Evolutionary conservation across 495 filamentous ascomycete genomes (phyloP), one percentile per base, ranked within the genome.

Genomic region (Penicillium malachiteum): DNA sequence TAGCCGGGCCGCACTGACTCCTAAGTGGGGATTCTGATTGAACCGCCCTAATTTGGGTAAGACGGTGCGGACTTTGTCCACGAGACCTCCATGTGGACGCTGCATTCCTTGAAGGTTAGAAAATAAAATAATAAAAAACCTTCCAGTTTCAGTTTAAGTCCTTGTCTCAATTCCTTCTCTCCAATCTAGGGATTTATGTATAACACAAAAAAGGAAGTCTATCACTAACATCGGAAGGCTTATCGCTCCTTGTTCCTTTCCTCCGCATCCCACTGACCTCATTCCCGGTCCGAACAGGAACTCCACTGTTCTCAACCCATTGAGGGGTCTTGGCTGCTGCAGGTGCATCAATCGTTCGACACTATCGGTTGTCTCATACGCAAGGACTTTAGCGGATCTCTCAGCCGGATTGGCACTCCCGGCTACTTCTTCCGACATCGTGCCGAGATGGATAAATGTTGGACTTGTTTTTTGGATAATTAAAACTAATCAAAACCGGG

Each of bases 21-120:
- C 30, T 33, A 13, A 45, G 56, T 58, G 56, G 56, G 18, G 53
- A 55, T 48, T 13, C 34, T 10, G 38, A 37, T 26, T 26, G 35
- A 41, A 49, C 14, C 21, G 46, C 14, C 37, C 37, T 41, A 47
- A 49, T 31, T 50, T 35, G 40, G 46, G 31, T 30, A 14, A 4
- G 39, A 41, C 1, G 11, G 3, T n/a, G 34, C 34, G 34, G 34
- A 9, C 47, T 48, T 57, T 44, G 56, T 55, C 64, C 61, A 66
- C 61, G 64, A 66, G 64, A 64, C 64, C 51, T 63, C 63, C 63
- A 66, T 66, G 60, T 66, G 64, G 55, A 54, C 38, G 50, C 50
- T 33, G 41, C 41, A 40, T 52, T 55, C 51, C 45, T 33, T 32
- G 39, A 42, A 4, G 21, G 1, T 26, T 26, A 26, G 8, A 34